A percentile compares a stretch with the other conserved stretches of the same genome.
These are phyloP conservation scores for Hyphopichia burtonii DNA, from an alignment of 1,139 yeast genomes.

Conservation along the genomic window DNA sequence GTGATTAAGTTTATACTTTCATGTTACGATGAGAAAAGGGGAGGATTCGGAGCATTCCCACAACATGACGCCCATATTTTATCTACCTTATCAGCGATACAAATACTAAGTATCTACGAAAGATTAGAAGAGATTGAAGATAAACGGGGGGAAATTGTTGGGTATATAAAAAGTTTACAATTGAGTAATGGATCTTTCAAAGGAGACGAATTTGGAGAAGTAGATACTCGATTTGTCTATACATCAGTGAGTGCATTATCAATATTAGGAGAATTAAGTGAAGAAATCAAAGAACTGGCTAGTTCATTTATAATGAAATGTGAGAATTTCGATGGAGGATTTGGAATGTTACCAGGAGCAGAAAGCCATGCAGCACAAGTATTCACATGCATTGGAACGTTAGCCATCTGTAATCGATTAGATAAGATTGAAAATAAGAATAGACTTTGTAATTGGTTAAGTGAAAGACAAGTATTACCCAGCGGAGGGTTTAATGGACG, in stretches of 20 bases:
- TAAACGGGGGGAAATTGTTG: conserved; percentile 25
- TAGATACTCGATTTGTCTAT: conserved; percentile 87
- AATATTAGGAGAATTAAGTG: conserved; percentile 63
- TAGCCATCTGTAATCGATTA: conserved; percentile 66
- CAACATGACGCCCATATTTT: conserved; percentile 88
- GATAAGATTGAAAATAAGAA: conserved; percentile 49
- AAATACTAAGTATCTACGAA: conserved; percentile 68
- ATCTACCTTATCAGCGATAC: conserved; percentile 84
- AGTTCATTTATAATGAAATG: conserved; percentile 65
- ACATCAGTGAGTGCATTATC: conserved; percentile 75
- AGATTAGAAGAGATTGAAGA: conserved; percentile 40
- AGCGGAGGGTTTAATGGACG: conserved; percentile 95
- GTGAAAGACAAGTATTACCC: conserved; percentile 81
- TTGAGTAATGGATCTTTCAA: conserved; percentile 74
- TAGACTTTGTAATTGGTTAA: conserved; percentile 66
- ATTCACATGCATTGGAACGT: conserved; percentile 79
- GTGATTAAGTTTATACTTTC: conserved; percentile 65
- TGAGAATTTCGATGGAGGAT: conserved; percentile 93
- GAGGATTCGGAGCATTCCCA: conserved; percentile 92
- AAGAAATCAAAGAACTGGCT: conserved; percentile 62
- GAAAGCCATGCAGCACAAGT: conserved; percentile 95
- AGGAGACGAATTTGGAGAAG: conserved; percentile 90
- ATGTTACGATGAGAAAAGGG: conserved; percentile 60
- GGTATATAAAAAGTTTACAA: conserved; percentile 57
- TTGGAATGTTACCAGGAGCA: conserved; percentile 91